Conservation (phyloP, 2,329 filamentous ascomycete species). For the Colletotrichum tofieldiae region DNA sequence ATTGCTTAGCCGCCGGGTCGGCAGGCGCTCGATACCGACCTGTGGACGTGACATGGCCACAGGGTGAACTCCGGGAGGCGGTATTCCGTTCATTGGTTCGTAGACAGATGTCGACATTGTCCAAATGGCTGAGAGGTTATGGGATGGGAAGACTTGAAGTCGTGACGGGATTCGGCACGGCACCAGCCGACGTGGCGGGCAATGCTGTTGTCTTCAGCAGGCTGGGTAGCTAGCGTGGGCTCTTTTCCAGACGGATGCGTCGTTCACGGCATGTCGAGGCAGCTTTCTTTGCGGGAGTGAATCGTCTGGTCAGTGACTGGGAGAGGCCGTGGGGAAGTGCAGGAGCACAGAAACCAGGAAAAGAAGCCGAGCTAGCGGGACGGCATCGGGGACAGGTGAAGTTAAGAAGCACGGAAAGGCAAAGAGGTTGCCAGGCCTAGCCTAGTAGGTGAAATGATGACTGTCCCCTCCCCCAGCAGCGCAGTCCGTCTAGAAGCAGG, state of each 20-base stretch:
- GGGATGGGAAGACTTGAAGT: not conserved
- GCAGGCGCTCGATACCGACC: constrained; percentile 85
- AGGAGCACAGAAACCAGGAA: constrained; percentile 34
- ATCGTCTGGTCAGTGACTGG: constrained; percentile 6
- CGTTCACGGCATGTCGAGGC: constrained; percentile 34
- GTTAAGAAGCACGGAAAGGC: constrained; percentile 41
- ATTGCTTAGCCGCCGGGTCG: constrained; percentile 78
- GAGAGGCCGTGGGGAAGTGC: constrained; percentile 26
- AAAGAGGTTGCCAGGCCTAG: constrained; percentile 34
- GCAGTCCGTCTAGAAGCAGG: constrained; percentile 13
- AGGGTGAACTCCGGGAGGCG: constrained; percentile 62
- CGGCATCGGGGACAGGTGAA: constrained; percentile 40
- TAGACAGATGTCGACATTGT: constrained; percentile 58
- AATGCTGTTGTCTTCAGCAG: constrained; percentile 19
- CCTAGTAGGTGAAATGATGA: constrained; percentile 41
- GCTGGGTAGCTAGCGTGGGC: constrained; percentile 17
- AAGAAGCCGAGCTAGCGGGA: constrained; percentile 29
- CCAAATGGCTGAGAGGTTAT: constrained; percentile 38
- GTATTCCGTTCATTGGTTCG: constrained; percentile 60
- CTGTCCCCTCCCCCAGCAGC: constrained; percentile 28
- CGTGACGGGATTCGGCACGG: not conserved
- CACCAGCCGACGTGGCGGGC: not conserved
- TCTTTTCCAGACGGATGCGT: constrained; percentile 16
- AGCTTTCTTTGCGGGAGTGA: not conserved
- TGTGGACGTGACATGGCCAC: constrained; percentile 80